Conservation (phyloP, 441 rosid genomes). For the Iberis amara region DNA sequence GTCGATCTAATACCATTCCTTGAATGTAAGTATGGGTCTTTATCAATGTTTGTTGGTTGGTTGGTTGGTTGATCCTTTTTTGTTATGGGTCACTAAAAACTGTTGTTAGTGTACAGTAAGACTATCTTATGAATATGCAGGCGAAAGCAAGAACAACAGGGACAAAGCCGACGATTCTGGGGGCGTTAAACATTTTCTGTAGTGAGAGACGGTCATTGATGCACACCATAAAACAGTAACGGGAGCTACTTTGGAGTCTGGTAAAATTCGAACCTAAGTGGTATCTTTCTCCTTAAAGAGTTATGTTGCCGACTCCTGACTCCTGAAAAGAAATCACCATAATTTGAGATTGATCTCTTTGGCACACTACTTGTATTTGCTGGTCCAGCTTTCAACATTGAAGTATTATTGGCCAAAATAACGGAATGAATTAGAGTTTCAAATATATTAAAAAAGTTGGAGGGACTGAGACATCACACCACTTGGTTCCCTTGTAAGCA, state of each 20-base stretch:
- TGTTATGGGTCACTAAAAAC: neutral
- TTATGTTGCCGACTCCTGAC: neutral
- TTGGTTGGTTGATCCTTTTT: conserved; percentile 15
- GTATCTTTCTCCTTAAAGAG: conserved; percentile 13
- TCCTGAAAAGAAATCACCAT: too few species aligned
- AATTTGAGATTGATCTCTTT: too few species aligned
- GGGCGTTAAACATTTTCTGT: conserved; percentile 31
- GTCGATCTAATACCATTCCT: conserved; percentile 94
- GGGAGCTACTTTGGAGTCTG: conserved; percentile 14
- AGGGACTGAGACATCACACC: neutral
- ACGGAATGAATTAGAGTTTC: neutral
- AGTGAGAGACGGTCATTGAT: conserved; percentile 27
- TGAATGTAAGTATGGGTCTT: conserved; percentile 58
- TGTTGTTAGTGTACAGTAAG: conserved; percentile 10
- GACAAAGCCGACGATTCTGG: conserved; percentile 52
- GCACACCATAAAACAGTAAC: conserved; percentile 24
- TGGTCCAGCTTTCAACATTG: conserved; percentile 4
- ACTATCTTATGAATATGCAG: conserved; percentile 34
- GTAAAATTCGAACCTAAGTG: conserved; percentile 9
- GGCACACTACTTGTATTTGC: too few species aligned
- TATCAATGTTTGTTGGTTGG: conserved; percentile 1
- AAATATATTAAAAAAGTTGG: too few species aligned
- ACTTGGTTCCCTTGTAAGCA: conserved; percentile 1
- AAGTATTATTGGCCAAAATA: neutral
- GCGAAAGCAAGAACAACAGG: conserved; percentile 78